Conservation (phyloP, 495 filamentous ascomycete genomes). For the Bryoglossum gracile region DNA sequence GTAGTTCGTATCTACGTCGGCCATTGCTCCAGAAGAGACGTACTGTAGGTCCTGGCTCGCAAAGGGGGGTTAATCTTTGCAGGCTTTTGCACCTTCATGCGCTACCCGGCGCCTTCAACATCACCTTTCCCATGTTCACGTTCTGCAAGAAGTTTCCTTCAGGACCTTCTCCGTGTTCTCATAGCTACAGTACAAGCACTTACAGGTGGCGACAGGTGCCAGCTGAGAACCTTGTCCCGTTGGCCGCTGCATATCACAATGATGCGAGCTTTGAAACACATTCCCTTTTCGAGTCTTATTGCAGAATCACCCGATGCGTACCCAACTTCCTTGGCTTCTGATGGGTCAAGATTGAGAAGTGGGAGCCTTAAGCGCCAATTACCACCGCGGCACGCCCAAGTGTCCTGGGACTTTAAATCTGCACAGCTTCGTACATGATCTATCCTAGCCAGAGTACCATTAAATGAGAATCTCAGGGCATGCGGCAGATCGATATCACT, state of each 20-base stretch:
- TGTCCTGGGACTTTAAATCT: not conserved
- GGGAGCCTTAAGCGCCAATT: not conserved
- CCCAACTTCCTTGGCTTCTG: not conserved
- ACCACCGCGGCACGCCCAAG: not conserved
- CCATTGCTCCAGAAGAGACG: not conserved
- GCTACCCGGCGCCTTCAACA: not conserved
- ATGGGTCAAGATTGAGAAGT: not conserved
- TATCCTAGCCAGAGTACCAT: not conserved
- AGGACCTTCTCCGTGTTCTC: too few species aligned
- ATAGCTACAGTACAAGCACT: too few species aligned
- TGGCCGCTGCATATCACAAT: not conserved
- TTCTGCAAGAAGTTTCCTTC: not conserved
- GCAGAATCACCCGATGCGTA: not conserved
- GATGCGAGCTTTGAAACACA: not conserved
- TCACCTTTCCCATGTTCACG: not conserved
- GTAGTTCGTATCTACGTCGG: not conserved
- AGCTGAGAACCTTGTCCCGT: not conserved
- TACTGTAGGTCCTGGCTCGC: not conserved
- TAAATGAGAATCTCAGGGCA: not conserved
- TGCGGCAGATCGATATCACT: not conserved
- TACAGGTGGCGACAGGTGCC: not conserved
- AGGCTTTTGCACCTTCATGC: slow-evolving; percentile 1
- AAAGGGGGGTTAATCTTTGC: not conserved
- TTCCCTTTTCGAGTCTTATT: not conserved
- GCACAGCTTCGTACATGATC: not conserved